Conservation (phyloP, 1,284 basidiomycete species). For the Pyrrhoderma lamaoense region DNA sequence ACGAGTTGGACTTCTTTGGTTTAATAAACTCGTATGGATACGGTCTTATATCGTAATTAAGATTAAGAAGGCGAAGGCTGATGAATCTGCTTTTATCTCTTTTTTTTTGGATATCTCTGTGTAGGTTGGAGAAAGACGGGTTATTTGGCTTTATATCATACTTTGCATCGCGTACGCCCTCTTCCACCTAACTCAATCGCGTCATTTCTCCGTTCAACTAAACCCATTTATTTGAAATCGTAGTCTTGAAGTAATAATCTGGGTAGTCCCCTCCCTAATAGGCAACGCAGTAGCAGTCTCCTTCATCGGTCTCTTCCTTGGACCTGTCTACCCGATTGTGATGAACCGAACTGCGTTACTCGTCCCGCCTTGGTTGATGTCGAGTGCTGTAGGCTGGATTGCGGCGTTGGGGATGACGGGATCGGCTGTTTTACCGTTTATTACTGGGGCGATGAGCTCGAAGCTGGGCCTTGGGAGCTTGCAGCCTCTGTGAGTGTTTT, state of each 20-base stretch:
- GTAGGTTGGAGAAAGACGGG: constrained; percentile 47
- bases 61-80: background rate
- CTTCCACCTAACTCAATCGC: background rate
- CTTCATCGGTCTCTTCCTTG: constrained; percentile 40
- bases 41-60: background rate
- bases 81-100: too few species aligned
- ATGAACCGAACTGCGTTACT: constrained; percentile 23
- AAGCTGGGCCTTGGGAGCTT: constrained; percentile 17
- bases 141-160: constrained; percentile 20
- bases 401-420: constrained; percentile 25
- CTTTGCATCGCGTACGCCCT: constrained; percentile 11
- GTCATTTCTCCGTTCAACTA: constrained; percentile 1
- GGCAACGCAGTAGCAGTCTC: constrained; percentile 54
- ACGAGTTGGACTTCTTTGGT: constrained; percentile 6
- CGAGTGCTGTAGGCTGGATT: constrained; percentile 26
- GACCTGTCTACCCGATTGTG: constrained; percentile 27
- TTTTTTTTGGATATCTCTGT: too few species aligned
- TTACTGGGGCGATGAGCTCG: constrained; percentile 20
- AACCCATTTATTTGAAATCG: constrained; percentile 4
- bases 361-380: constrained; percentile 25
- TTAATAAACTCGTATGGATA: constrained; percentile 1
- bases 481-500: constrained; percentile 15
- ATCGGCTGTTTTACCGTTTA: constrained; percentile 24
- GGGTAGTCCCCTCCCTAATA: constrained; percentile 54
- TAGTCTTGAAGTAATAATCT: constrained; percentile 54